Evolutionary conservation across 495 filamentous ascomycete genomes (phyloP).

Genomic region (Penicillium argentinense): DNA sequence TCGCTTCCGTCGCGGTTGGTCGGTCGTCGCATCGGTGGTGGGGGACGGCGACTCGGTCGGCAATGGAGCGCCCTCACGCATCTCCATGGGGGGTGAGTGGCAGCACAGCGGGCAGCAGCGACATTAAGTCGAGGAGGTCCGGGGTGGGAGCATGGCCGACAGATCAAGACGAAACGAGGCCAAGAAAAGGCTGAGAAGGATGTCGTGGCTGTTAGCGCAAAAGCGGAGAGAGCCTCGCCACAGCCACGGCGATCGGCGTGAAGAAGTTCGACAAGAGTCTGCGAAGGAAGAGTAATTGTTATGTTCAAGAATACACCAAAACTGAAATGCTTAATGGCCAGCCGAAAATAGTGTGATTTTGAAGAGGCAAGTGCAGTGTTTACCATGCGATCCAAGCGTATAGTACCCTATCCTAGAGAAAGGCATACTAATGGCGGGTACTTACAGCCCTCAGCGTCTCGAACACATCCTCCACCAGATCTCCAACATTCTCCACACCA

Average conservation of each 20-base stretch:
- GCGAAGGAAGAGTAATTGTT: too few species aligned
- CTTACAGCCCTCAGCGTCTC: neutral
- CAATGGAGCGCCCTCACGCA: conserved; percentile 27
- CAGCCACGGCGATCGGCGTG: too few species aligned
- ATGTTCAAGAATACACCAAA: too few species aligned
- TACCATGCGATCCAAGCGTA: too few species aligned
- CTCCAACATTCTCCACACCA: neutral
- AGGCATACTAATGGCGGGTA: too few species aligned
- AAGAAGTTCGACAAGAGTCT: too few species aligned
- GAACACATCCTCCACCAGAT: neutral
- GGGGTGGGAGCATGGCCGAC: neutral
- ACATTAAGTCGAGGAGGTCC: neutral
- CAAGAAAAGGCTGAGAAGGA: neutral
- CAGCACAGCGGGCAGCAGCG: neutral
- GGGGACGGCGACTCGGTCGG: conserved; percentile 12
- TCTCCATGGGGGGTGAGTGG: conserved; percentile 29
- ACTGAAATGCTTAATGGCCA: too few species aligned
- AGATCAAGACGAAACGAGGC: neutral
- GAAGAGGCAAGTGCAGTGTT: too few species aligned
- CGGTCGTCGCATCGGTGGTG: conserved; percentile 6
- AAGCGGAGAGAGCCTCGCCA: too few species aligned
- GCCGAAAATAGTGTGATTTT: too few species aligned
- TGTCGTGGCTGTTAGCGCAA: too few species aligned
- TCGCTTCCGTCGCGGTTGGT: conserved; percentile 41
- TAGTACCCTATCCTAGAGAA: too few species aligned